phyloP scores from a whole-genome alignment of 139 green algal genomes.

The Coelastrella sp. region DNA sequence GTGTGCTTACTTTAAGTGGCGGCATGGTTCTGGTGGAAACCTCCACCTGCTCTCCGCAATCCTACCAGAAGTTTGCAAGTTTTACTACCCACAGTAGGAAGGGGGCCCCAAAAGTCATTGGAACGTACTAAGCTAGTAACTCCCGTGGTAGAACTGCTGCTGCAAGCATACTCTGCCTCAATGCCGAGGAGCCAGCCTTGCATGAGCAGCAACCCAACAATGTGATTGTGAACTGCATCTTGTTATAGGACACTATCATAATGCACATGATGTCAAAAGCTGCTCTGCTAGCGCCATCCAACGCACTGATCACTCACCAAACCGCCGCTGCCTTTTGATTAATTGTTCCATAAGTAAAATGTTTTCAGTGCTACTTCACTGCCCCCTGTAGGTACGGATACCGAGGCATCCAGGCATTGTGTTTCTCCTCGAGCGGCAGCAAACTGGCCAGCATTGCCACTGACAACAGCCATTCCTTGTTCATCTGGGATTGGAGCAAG shows the following conservation, averaged over 20 bases:
- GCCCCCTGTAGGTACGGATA: conserved; percentile 54
- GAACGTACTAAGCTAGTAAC: no score
- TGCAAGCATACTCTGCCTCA: no score
- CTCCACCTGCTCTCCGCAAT: no score
- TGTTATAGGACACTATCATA: not conserved
- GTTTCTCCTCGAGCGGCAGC: conserved; percentile 62
- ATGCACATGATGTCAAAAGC: not conserved
- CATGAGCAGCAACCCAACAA: no score
- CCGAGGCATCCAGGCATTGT: conserved; percentile 62
- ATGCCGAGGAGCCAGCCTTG: no score
- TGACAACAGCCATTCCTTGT: conserved; percentile 68
- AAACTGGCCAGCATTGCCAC: conserved; percentile 59
- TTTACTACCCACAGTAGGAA: no score
- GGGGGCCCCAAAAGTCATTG: no score
- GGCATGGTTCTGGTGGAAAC: no score
- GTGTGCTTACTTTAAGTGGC: no score
- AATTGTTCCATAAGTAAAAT: not conserved
- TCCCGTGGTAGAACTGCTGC: no score
- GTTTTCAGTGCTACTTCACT: not conserved
- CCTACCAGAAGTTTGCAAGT: no score
- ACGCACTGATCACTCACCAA: not conserved
- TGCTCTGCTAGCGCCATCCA: not conserved
- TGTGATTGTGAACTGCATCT: not conserved
- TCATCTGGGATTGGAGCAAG: conserved; percentile 59
- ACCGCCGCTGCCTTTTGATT: not conserved